These are phyloP conservation scores for Ustilago tritici DNA, from an alignment of 1,284 basidiomycete genomes.

Conservation along the genomic window DNA sequence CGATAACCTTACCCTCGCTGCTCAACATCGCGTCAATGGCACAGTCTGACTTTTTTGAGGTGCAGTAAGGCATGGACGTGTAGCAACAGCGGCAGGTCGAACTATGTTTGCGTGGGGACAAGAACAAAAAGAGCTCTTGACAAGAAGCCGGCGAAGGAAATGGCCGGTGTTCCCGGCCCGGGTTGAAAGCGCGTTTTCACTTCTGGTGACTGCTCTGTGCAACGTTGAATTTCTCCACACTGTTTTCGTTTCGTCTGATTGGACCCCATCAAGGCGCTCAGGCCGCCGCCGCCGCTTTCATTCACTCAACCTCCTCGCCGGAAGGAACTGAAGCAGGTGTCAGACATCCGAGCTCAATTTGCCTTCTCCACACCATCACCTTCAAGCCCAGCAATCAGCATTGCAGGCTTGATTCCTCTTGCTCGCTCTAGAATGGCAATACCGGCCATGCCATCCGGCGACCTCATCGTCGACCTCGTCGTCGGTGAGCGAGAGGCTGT, in stretches of 20 bases:
- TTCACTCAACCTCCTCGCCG: not conserved
- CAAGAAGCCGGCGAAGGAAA: slow-evolving; percentile 1
- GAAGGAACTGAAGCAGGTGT: too few relatives aligned
- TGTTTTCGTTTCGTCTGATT: slow-evolving; percentile 10
- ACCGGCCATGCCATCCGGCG: slow-evolving; percentile 11
- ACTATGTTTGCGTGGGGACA: not conserved
- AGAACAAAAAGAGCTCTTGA: not conserved
- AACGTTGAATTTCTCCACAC: slow-evolving; percentile 25
- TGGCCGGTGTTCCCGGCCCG: slow-evolving; percentile 8
- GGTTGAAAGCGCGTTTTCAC: slow-evolving; percentile 8
- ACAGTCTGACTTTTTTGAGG: not conserved
- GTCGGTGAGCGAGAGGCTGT: slow-evolving; percentile 35
- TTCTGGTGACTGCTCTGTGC: not conserved
- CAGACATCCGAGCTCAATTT: not conserved
- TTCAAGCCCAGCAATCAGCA: not conserved
- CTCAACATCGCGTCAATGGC: not conserved
- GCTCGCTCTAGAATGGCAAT: slow-evolving; percentile 26
- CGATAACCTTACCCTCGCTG: not conserved
- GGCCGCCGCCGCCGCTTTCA: not conserved
- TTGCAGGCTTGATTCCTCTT: not conserved
- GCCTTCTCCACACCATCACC: slow-evolving; percentile 5
- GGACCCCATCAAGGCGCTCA: slow-evolving; percentile 1
- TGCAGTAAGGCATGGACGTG: too few relatives aligned
- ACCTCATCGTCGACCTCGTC: slow-evolving; percentile 34
- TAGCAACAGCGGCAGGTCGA: not conserved